A percentile compares a stretch with the other conserved stretches of the same genome.
Evolutionary conservation across 2,329 filamentous ascomycete species (phyloP).

Genomic region (Fusarium vanettenii): DNA sequence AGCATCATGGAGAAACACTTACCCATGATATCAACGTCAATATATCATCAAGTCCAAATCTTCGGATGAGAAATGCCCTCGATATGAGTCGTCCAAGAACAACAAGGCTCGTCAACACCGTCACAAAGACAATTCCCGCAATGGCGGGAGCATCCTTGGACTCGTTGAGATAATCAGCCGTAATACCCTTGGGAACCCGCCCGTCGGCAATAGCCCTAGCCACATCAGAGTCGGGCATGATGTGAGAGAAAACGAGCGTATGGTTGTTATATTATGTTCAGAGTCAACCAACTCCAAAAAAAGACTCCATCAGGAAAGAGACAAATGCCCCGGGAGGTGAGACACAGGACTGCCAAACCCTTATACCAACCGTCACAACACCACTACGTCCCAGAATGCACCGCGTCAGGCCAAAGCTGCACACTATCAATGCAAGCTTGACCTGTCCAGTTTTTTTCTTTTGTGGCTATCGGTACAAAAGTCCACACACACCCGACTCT

Average conservation of each 20-base stretch:
- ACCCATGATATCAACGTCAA: conserved; percentile 52
- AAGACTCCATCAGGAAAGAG: neutral
- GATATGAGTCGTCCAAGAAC: conserved; percentile 51
- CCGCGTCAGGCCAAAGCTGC: neutral
- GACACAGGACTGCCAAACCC: conserved; percentile 7
- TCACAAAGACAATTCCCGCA: conserved; percentile 53
- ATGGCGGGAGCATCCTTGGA: conserved; percentile 52
- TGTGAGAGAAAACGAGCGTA: neutral
- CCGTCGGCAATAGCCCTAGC: conserved; percentile 50
- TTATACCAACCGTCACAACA: conserved; percentile 17
- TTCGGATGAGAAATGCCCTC: conserved; percentile 49
- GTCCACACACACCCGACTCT: neutral
- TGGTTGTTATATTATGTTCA: neutral
- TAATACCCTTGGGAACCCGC: conserved; percentile 49
- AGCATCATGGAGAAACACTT: conserved; percentile 22
- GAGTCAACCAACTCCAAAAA: conserved; percentile 9
- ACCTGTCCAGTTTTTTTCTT: neutral
- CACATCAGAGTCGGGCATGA: conserved; percentile 43
- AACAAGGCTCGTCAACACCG: conserved; percentile 48
- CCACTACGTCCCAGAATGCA: neutral
- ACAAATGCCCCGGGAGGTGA: neutral
- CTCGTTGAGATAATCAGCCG: conserved; percentile 50
- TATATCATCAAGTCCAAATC: conserved; percentile 53
- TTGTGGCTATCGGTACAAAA: neutral
- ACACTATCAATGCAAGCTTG: neutral